Evolutionary conservation across 495 filamentous ascomycete species (phyloP).

Genomic region (Neurospora cerealis): DNA sequence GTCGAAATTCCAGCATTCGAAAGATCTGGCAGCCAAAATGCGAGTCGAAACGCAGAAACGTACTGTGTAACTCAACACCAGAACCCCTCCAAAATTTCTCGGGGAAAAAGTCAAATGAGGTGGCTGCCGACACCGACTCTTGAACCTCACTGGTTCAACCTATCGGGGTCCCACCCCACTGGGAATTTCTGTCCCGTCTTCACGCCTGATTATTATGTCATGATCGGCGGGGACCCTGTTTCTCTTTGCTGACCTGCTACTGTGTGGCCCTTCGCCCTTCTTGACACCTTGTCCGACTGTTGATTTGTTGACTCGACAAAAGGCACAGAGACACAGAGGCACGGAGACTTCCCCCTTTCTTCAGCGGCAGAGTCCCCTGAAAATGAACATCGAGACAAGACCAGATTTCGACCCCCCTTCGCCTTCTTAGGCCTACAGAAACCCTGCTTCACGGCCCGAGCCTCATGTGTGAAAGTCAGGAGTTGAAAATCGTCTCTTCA

Average conservation of each 20-base stretch:
- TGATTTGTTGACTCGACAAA: not conserved
- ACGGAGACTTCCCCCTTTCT: not conserved
- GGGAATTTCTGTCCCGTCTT: not conserved
- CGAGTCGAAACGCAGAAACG: not conserved
- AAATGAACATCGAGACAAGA: not conserved
- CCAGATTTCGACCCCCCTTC: not conserved
- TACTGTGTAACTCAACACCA: not conserved
- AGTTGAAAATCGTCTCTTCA: not conserved
- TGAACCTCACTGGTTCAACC: not conserved
- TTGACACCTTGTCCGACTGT: not conserved
- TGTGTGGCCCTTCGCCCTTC: not conserved
- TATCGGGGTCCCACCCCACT: not conserved
- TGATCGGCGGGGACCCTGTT: slow-evolving; percentile 3
- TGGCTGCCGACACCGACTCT: not conserved
- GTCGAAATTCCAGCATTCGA: not conserved
- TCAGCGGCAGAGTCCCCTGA: not conserved
- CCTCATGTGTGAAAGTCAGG: not conserved
- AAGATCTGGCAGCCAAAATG: not conserved
- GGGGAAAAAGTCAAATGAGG: not conserved
- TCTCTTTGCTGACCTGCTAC: not conserved
- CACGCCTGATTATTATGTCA: slow-evolving; percentile 7
- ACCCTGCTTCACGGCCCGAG: not conserved
- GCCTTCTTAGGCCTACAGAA: not conserved
- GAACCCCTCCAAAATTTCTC: not conserved
- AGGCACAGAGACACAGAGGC: not conserved